These are phyloP conservation scores for Thermothelomyces thermophilus DNA, from an alignment of 2,329 filamentous ascomycete species.

Conservation along the genomic window DNA sequence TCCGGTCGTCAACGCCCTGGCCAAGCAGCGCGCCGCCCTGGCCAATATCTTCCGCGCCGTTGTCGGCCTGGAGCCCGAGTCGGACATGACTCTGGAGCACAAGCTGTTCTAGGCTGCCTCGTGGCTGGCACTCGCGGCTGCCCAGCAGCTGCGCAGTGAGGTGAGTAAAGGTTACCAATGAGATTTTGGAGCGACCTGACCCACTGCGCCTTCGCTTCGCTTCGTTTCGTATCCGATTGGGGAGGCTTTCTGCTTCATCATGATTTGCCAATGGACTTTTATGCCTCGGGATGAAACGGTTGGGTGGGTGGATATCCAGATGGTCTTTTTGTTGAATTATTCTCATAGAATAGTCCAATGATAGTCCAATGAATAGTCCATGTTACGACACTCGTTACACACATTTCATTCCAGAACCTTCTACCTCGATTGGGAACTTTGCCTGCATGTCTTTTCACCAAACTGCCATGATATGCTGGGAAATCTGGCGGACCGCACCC, in stretches of 20 bases:
- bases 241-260: background rate
- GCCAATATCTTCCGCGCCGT: slow-evolving; percentile 99
- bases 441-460: too few species aligned
- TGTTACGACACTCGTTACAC: too few species aligned
- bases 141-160: background rate
- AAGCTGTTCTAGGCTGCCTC: slow-evolving; percentile 67
- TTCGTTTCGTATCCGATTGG: background rate
- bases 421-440: too few species aligned
- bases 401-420: too few species aligned
- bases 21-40: slow-evolving; percentile 89
- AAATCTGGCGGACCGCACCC: too few species aligned
- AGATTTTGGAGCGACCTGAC: background rate
- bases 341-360: too few species aligned
- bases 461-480: too few species aligned
- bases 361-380: too few species aligned
- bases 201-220: slow-evolving; percentile 1
- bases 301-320: too few species aligned
- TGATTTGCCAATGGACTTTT: background rate
- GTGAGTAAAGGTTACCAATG: background rate
- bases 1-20: slow-evolving; percentile 89
- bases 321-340: background rate
- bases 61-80: slow-evolving; percentile 93
- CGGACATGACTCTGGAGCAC: slow-evolving; percentile 98
- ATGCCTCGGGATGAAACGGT: background rate
- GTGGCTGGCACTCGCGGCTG: background rate